A percentile compares a stretch with the other conserved stretches of the same genome.
These are phyloP conservation scores for Bipolaris gigantea DNA, from an alignment of 2,329 filamentous ascomycete species.

Conservation along the genomic window DNA sequence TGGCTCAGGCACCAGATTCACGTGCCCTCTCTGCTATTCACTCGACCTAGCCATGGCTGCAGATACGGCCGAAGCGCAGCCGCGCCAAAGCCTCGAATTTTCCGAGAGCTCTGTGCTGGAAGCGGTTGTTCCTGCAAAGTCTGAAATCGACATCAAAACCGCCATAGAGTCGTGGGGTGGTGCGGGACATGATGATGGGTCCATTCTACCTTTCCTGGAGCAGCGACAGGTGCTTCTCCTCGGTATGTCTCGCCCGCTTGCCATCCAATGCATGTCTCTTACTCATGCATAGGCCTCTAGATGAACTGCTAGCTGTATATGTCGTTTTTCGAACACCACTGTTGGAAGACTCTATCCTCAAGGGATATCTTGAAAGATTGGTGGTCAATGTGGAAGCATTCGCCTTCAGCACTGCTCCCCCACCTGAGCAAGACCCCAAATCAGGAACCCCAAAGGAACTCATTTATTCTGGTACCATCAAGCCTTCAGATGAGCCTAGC, in stretches of 20 bases:
- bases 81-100: slow-evolving; percentile 43
- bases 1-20: slow-evolving; percentile 18
- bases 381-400: slow-evolving; percentile 68
- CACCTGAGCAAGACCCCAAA: slow-evolving; percentile 44
- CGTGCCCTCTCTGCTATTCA: slow-evolving; percentile 18
- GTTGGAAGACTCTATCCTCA: slow-evolving; percentile 59
- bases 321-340: slow-evolving; percentile 68
- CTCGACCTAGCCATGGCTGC: slow-evolving; percentile 23
- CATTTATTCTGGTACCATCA: slow-evolving; percentile 56
- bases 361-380: slow-evolving; percentile 64
- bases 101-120: slow-evolving; percentile 45
- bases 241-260: slow-evolving; percentile 56
- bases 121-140: slow-evolving; percentile 43
- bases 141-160: slow-evolving; percentile 41
- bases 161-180: slow-evolving; percentile 52
- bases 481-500: slow-evolving; percentile 35
- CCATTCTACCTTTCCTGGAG: slow-evolving; percentile 59
- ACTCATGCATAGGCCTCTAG: slow-evolving; percentile 60
- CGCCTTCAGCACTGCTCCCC: slow-evolving; percentile 57
- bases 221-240: slow-evolving; percentile 70
- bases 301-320: slow-evolving; percentile 72
- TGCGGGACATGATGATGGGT: slow-evolving; percentile 48
- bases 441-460: slow-evolving; percentile 53
- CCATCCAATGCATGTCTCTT: slow-evolving; percentile 50
- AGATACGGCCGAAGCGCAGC: slow-evolving; percentile 21